Evolutionary conservation across 1,284 basidiomycete genomes (phyloP).

Genomic region (Pyrrhoderma lamaoense): DNA sequence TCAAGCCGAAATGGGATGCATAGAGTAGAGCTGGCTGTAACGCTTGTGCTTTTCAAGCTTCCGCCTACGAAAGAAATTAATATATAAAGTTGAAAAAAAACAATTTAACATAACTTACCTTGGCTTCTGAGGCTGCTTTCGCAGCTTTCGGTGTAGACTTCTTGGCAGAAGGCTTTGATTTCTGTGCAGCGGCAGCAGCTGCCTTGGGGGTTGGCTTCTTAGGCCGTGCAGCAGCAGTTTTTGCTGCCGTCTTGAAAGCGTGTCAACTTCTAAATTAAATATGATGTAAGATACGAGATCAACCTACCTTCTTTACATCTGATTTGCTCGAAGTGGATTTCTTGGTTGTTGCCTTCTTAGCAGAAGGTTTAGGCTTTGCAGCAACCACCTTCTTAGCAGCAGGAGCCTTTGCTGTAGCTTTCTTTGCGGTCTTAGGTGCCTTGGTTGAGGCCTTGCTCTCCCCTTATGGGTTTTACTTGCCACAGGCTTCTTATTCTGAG

Average conservation of each 20-base stretch:
- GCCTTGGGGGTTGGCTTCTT: conserved; percentile 14
- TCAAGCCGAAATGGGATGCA: too few relatives aligned
- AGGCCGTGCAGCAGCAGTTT: conserved; percentile 26
- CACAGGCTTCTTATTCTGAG: conserved; percentile 13
- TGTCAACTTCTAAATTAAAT: not conserved
- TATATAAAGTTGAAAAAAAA: too few relatives aligned
- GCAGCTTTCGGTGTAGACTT: conserved; percentile 9
- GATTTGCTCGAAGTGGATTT: conserved; percentile 37
- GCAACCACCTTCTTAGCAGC: conserved; percentile 5
- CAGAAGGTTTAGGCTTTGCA: conserved; percentile 25
- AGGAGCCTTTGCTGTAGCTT: not conserved
- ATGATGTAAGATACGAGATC: not conserved
- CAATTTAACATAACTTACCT: conserved; percentile 1
- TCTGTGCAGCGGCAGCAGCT: conserved; percentile 32
- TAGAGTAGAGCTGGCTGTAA: too few relatives aligned
- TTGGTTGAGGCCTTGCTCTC: conserved; percentile 38
- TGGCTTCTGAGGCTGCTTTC: conserved; percentile 25
- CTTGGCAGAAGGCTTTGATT: conserved; percentile 22
- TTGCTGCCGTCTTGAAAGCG: conserved; percentile 24
- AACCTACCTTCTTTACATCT: conserved; percentile 33
- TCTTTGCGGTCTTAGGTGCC: conserved; percentile 15
- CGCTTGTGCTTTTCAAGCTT: too few relatives aligned
- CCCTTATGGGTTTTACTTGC: not conserved
- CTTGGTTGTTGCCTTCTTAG: conserved; percentile 10
- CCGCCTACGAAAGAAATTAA: too few relatives aligned